phyloP scores from a whole-genome alignment of 1,284 basidiomycete genomes.

The Melanopsichium pennsylvanicum region DNA sequence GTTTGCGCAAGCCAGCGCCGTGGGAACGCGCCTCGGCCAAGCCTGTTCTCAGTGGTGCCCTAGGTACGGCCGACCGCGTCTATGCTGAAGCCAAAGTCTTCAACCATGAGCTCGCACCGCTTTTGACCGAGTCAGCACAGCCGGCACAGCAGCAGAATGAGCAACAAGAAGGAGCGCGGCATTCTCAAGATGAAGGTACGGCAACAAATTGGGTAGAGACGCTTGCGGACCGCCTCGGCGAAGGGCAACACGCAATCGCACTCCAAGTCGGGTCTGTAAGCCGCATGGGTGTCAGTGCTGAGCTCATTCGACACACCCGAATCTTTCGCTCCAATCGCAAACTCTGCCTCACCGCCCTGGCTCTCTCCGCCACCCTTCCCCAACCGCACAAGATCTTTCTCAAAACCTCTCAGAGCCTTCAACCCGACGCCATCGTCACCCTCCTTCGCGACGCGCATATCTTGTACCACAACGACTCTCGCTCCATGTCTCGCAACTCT shows the following conservation, averaged over 20 bases:
- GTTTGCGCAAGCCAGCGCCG: conserved; percentile 47
- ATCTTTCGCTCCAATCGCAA: conserved; percentile 57
- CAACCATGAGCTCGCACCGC: conserved; percentile 3
- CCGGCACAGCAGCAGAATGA: conserved; percentile 1
- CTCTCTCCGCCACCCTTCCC: conserved; percentile 33
- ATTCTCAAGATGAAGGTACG: background rate
- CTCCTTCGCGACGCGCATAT: conserved; percentile 57
- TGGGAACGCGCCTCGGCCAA: conserved; percentile 38
- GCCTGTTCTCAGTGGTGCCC: conserved; percentile 38
- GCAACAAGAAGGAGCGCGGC: background rate
- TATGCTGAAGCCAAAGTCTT: conserved; percentile 36
- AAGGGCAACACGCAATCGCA: conserved; percentile 27
- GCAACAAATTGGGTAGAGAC: background rate
- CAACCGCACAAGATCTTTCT: conserved; percentile 46
- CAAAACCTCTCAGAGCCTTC: conserved; percentile 53
- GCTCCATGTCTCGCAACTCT: conserved; percentile 40
- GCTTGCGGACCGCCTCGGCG: background rate
- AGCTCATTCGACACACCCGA: conserved; percentile 43
- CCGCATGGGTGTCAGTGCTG: conserved; percentile 13
- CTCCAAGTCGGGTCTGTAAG: conserved; percentile 19
- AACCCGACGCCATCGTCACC: conserved; percentile 39
- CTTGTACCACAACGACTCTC: conserved; percentile 44
- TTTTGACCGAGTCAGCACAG: background rate
- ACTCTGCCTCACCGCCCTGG: conserved; percentile 53
- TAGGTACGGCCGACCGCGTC: conserved; percentile 33